Evolutionary conservation across 495 filamentous ascomycete genomes (phyloP).

Genomic region (Tuber borchii): DNA sequence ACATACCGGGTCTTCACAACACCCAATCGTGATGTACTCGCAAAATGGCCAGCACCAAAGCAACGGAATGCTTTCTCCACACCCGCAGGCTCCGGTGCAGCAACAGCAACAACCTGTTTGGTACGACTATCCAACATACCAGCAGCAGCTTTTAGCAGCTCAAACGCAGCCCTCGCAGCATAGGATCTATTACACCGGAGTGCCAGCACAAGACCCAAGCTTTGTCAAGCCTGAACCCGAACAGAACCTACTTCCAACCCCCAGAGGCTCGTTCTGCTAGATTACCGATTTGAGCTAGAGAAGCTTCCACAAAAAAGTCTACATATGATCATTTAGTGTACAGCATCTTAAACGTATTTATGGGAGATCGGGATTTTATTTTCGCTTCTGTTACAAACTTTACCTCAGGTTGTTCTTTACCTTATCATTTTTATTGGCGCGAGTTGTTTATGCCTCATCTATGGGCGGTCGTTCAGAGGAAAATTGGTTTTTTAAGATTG

Average conservation of each 20-base stretch:
- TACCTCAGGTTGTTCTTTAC: slow-evolving; percentile 27
- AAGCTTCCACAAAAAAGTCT: background rate
- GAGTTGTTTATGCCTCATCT: slow-evolving; percentile 15
- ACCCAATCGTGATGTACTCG: slow-evolving; percentile 32
- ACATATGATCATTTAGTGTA: slow-evolving; percentile 20
- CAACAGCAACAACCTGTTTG: slow-evolving; percentile 37
- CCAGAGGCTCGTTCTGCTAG: slow-evolving; percentile 38
- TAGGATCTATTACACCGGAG: slow-evolving; percentile 28
- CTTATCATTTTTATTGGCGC: slow-evolving; percentile 31
- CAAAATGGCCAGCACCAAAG: slow-evolving; percentile 13
- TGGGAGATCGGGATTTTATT: slow-evolving; percentile 23
- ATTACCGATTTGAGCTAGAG: background rate
- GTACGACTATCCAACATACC: slow-evolving; percentile 38
- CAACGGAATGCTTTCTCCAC: slow-evolving; percentile 33
- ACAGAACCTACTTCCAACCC: slow-evolving; percentile 35
- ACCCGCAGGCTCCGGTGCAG: slow-evolving; percentile 31
- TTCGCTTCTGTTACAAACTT: slow-evolving; percentile 38
- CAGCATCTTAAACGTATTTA: slow-evolving; percentile 32
- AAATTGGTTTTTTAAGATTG: slow-evolving; percentile 37
- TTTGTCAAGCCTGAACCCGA: slow-evolving; percentile 41
- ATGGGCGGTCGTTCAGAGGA: slow-evolving; percentile 35
- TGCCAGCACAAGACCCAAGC: slow-evolving; percentile 26
- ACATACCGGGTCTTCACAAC: slow-evolving; percentile 32
- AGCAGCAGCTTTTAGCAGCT: slow-evolving; percentile 37
- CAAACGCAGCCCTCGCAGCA: slow-evolving; percentile 38